Conservation (phyloP, 352 stramenopile genomes). For the Phytophthora melonis region DNA sequence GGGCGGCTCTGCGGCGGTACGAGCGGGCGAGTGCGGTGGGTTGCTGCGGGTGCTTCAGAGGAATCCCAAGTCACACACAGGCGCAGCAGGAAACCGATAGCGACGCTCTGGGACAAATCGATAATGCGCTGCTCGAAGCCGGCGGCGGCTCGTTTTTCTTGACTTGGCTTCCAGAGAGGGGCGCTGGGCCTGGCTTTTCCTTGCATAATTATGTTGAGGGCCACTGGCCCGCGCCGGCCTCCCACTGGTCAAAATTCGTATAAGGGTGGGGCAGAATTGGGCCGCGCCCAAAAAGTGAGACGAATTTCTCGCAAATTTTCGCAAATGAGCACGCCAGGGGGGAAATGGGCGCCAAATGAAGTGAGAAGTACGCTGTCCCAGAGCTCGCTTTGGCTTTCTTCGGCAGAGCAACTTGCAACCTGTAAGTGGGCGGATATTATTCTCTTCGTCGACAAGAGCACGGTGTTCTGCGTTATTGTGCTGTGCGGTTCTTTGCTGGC, state of each 20-base stretch:
- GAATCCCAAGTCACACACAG: constrained; percentile 9
- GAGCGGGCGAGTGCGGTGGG: background rate
- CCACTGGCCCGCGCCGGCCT: constrained; percentile 9
- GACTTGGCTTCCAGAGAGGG: background rate
- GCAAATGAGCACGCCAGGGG: constrained; percentile 7
- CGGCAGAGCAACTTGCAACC: no score
- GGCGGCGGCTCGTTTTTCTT: constrained; percentile 13
- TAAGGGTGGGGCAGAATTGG: constrained; percentile 5
- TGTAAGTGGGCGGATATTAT: no score
- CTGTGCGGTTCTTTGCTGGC: no score
- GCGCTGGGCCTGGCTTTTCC: constrained; percentile 1
- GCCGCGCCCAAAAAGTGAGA: constrained; percentile 5
- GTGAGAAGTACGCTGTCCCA: no score
- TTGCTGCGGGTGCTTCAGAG: background rate
- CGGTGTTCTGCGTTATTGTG: no score
- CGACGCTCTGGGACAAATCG: constrained; percentile 24
- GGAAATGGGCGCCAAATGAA: constrained; percentile 12
- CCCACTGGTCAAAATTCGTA: constrained; percentile 1
- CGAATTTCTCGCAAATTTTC: constrained; percentile 12
- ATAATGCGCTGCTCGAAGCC: constrained; percentile 16
- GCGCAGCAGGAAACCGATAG: constrained; percentile 25
- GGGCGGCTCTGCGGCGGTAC: background rate
- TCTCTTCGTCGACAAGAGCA: no score
- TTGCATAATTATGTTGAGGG: background rate
- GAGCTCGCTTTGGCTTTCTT: no score